Evolutionary conservation across 805 yeast genomes (phyloP).

Genomic region (Wickerhamomyces silvicola): DNA sequence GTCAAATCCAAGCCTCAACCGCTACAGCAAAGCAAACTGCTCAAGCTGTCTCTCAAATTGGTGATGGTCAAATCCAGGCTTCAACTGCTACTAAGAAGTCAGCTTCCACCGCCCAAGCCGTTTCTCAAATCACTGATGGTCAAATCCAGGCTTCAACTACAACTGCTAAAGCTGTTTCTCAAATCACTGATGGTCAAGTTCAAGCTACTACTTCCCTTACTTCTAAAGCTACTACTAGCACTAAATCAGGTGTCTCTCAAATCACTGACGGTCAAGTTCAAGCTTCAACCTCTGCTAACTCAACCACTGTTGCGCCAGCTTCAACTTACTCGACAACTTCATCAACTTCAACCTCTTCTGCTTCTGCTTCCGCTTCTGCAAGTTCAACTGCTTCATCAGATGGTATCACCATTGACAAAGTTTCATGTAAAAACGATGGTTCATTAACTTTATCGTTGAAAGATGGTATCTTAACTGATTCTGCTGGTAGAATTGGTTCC

Average conservation of each 20-base stretch:
- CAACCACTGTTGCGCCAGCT: conserved; percentile 1
- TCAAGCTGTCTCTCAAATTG: conserved; percentile 32
- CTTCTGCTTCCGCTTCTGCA: conserved; percentile 15
- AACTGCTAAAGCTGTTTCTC: conserved; percentile 23
- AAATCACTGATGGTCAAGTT: conserved; percentile 54
- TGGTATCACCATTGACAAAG: conserved; percentile 13
- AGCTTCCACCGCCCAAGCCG: too few relatives aligned
- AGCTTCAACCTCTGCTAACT: conserved; percentile 18
- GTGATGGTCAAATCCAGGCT: conserved; percentile 36
- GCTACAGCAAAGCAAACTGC: conserved; percentile 29
- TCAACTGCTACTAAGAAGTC: conserved; percentile 36
- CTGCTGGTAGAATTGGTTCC: conserved; percentile 58
- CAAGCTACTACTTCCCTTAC: conserved; percentile 38
- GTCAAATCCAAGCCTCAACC: conserved; percentile 18
- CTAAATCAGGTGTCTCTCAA: conserved; percentile 33
- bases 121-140: conserved; percentile 40
- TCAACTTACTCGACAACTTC: conserved; percentile 20
- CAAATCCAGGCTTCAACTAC: conserved; percentile 20
- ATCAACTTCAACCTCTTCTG: conserved; percentile 16
- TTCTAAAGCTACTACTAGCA: conserved; percentile 18
- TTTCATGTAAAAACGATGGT: conserved; percentile 36
- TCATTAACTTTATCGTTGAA: conserved; percentile 48
- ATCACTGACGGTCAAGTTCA: conserved; percentile 57
- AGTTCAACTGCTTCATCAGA: conserved; percentile 18
- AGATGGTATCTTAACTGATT: conserved; percentile 43